Evolutionary conservation across 768 basidiomycete species (phyloP), one percentile per base, ranked within the genome.

Genomic region (Auricularia heimuer): DNA sequence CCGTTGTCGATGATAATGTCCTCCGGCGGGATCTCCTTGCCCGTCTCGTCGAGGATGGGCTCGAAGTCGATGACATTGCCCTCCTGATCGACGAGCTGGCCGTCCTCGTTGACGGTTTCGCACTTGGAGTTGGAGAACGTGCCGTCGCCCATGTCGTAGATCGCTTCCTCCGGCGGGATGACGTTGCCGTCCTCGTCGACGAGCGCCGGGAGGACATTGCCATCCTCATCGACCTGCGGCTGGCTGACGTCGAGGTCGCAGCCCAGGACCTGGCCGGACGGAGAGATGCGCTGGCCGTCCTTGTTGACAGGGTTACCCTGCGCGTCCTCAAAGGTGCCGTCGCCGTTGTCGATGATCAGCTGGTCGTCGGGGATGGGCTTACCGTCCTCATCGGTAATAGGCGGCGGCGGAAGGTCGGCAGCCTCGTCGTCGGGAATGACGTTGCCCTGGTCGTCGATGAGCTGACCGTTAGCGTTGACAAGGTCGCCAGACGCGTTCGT

Each of bases 21-120:
- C 29, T 35, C 34, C 11, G 56, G 29, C 10, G 56, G 56, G 56
- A 60, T 60, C 56, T 60, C 56, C 11, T 29, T 35, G 29, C 56
- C 56, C 1, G 24, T 29, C 56, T 60, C 56, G 18, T 60, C 56
- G 56, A 35, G 24, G 33, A 60, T 33, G 29, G 56, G 56, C 56
- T 60, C 56, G 56, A n/a, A 60, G 56, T 60, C 56, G 33, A 60
- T 60, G 56, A 60, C 56, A 18, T 60, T 60, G 24, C 56, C 56
- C 24, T 60, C 56, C 29, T 24, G 11, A 4, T 60, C 56, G 24
- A 60, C 29, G 34, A 60, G 24, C 56, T 60, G 56, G 56, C 56
- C 56, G 56, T 33, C 29, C 56, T 60, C 56, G 11, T 60, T 60
- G 34, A 60, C 56, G 56, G 33, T 24, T 3, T 60, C 56, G 56